Base-by-base conservation (phyloP, 495 filamentous ascomycete genomes). In the Tuber microsphaerosporum region DNA sequence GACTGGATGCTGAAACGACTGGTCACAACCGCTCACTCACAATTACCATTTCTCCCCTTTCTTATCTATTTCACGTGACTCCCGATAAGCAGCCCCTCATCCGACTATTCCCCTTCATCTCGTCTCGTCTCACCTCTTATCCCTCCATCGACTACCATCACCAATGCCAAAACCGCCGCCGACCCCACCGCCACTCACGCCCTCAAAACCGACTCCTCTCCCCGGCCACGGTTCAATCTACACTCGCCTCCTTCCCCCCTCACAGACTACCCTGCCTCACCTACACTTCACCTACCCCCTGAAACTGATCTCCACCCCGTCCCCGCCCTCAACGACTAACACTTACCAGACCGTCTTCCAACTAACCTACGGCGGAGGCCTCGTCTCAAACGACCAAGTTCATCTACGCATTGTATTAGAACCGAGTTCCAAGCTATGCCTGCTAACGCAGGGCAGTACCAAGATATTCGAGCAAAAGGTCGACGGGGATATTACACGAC, bases 231-330 rank as follows among this genome's bases (percentile, higher is more conserved):
- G 95, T 73, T 87, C 86, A 74, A 91, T 97, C 80, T 86, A 91
- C 65, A 89, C 93, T 43, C 88, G 88, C 14, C 86, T 94, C 14
- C 88, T 92, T 17, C 92, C 93, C 26, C 90, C 92, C 20, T 85
- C 87, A 9, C 88, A 88, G 56, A 91, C 93, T 0, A 88, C 90
- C 26, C 88, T 97, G 31, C 89, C 90, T 71, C 88, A 87, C 37
- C 87, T 97, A 75, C 90, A 89, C 48, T 98, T 94, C 84, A 92
- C 95, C 83, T 99, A 97, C 82, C 95, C 95, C 16, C 88, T 99
- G 46, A 99, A 99, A 83, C 90, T 99, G 46, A 90, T 99, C 81
- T 90, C 94, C 9, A 70, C 26, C 84, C 90, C 94, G 5, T 69
- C 16, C 84, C 87, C 84, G 19, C 88, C 90, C 14, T 85, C 86